Evolutionary conservation across 2,329 filamentous ascomycete species (phyloP).

Genomic region (Aspergillus amoenus): DNA sequence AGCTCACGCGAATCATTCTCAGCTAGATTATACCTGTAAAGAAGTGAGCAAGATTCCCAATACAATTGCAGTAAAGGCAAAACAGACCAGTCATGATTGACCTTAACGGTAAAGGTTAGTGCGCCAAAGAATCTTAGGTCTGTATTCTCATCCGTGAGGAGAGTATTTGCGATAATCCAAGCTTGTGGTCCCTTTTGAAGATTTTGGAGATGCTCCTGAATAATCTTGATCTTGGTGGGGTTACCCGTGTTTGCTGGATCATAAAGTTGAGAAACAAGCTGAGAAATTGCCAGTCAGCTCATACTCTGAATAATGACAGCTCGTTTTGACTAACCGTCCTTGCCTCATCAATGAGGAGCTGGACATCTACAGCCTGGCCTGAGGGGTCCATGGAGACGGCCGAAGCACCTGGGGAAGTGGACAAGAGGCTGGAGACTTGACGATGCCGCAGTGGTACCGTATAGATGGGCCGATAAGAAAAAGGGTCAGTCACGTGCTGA

Average conservation of each 20-base stretch:
- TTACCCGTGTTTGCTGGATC: slow-evolving; percentile 46
- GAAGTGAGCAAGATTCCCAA: background rate
- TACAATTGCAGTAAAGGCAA: background rate
- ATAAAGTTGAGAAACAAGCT: slow-evolving; percentile 44
- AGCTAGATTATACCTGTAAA: slow-evolving; percentile 36
- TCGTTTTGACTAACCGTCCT: slow-evolving; percentile 22
- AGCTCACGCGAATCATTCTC: slow-evolving; percentile 35
- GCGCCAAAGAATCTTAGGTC: slow-evolving; percentile 90
- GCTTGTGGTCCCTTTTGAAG: slow-evolving; percentile 78
- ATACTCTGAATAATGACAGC: background rate
- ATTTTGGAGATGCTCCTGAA: slow-evolving; percentile 73
- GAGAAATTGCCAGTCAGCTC: slow-evolving; percentile 9
- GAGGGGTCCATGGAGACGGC: slow-evolving; percentile 27
- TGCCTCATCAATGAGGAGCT: slow-evolving; percentile 30
- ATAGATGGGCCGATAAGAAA: slow-evolving; percentile 18
- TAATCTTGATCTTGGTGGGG: slow-evolving; percentile 47
- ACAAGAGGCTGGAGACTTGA: slow-evolving; percentile 7
- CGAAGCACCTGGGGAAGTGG: slow-evolving; percentile 18
- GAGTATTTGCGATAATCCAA: slow-evolving; percentile 79
- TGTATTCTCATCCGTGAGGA: slow-evolving; percentile 67
- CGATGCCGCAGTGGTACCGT: slow-evolving; percentile 2
- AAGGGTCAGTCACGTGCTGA: slow-evolving; percentile 24
- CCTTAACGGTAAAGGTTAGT: slow-evolving; percentile 87
- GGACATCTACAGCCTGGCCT: slow-evolving; percentile 24
- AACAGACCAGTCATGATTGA: slow-evolving; percentile 80